Evolutionary conservation across 441 rosid species (phyloP).

Genomic region (Erysimum pusillum): DNA sequence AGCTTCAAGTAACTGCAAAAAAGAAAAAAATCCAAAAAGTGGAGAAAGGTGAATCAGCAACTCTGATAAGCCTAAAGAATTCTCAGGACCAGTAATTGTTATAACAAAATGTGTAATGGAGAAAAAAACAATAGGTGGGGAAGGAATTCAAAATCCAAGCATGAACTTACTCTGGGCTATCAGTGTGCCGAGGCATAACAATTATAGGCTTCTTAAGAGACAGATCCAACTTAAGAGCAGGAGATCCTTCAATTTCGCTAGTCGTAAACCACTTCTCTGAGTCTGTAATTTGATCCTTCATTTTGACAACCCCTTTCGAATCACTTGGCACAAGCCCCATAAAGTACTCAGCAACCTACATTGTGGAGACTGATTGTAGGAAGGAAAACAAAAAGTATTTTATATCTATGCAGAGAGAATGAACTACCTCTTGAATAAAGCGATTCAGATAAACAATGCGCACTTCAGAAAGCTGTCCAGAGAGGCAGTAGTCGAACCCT

Average conservation of each 20-base stretch:
- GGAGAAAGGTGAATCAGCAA: constrained; percentile 32
- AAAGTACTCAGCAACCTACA: constrained; percentile 88
- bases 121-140: constrained; percentile 22
- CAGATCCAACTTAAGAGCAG: constrained; percentile 92
- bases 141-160: constrained; percentile 39
- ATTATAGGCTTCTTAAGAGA: constrained; percentile 95
- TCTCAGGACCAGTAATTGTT: constrained; percentile 17
- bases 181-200: constrained; percentile 93
- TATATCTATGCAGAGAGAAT: constrained; percentile 34
- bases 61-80: constrained; percentile 25
- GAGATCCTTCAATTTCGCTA: constrained; percentile 96
- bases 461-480: constrained; percentile 98
- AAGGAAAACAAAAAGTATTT: constrained; percentile 44
- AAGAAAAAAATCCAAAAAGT: constrained; percentile 26
- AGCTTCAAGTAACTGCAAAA: constrained; percentile 91
- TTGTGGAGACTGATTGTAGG: constrained; percentile 46
- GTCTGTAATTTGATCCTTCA: constrained; percentile 88
- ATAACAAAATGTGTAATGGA: constrained; percentile 24
- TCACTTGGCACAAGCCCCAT: constrained; percentile 88
- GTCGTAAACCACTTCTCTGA: constrained; percentile 93
- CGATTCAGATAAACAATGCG: constrained; percentile 96
- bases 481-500: constrained; percentile 91
- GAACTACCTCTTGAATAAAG: constrained; percentile 95
- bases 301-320: constrained; percentile 76
- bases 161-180: constrained; percentile 87